Evolutionary conservation across 129 eudicot genomes (phyloP), one percentile per base, ranked within the genome.

Genomic region (Gnaphalium uliginosum): DNA sequence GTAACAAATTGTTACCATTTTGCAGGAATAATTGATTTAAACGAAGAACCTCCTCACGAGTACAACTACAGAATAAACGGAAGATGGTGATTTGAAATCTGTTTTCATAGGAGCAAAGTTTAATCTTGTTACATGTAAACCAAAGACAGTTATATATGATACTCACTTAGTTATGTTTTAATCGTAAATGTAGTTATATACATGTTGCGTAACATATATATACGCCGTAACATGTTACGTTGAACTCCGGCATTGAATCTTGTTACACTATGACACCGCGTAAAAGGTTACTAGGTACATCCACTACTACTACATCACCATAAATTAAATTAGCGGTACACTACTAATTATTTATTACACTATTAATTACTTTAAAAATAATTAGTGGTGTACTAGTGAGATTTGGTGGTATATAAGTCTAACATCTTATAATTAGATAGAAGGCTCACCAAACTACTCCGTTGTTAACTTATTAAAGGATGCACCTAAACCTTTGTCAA

Each of bases 21-120:
- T 79, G 78, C 82, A 79, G 82, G 54, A 51, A 51, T 46, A 64
- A 72, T 79, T 29, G 56, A 79, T 33, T 66, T 79, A 37, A 79
- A 79, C 60, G 74, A 30, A 0, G 73, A 79, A 73, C 62, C 51
- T 37, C 68, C 78, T 35, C 26, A 65, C 0, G 60, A 43, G 51
- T 13, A 53, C 46, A 53, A 33, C 70, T 56, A 70, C 14, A 21
- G 22, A 62, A 21, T 5, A 23, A 50, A n/a, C 8, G 32, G 29
- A 26, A 63, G 68, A 79, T 43, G 14, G 13, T 68, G 18, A 26
- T 57, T 78, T 11, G 57, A 32, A 11, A 19, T 29, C 24, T 69
- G 22, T 23, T 76, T 25, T 8, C 43, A 4, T 29, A 14, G 37
- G 24, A 50, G 18, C 35, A 46, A 27, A 61, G 17, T 53, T 26